Evolutionary conservation across 2,329 filamentous ascomycete genomes (phyloP), one percentile per base, ranked within the genome.

Genomic region (Aspergillus sojae): DNA sequence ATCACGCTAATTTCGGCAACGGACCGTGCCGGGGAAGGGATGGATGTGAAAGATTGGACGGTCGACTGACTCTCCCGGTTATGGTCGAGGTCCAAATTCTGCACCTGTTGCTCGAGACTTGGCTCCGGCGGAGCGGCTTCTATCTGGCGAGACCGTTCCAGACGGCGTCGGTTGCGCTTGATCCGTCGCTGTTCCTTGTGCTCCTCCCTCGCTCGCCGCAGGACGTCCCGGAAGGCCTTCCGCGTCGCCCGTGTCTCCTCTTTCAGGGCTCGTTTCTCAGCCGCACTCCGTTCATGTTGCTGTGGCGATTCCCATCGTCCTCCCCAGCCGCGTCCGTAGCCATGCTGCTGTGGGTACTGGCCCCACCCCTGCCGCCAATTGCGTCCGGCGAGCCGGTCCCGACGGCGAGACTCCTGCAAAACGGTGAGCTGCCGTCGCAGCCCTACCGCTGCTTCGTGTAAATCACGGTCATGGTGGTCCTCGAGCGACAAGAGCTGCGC

Each of bases 231-330:
- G 63, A 80, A 80, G 4, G 76, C 77, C 56, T 78, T 74, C 50
- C 72, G 75, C 6, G 78, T 75, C 1, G 73, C 72, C n/a, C 71
- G 70, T 58, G 77, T 70, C 64, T 80, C 78, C 50, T 75, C 73
- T 61, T 78, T 79, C 60, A 78, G 67, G 1, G 74, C 72, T 3
- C 69, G 70, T 21, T 68, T 70, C 32, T 78, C 73, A 1, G 68
- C 68, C 30, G 67, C 64, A 45, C 72, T 72, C 7, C 72, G 73
- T 50, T 74, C 67, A 26, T 73, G 72, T 60, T 77, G 70, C 28
- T 75, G 70, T 0, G 75, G 75, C 1, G 75, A 76, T 54, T 78
- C 77, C 77, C 77, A 77, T 23, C 75, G 72, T 5, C 75, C 72
- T 73, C 75, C 74, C 56, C 73, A 68, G 11, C 62, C 68, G n/a